Conservation (phyloP, 129 eudicot genomes). For the Helianthus annuus region HanXRQr2.0-SUNRISE NC_035441.2:188044819-188045318, state of each 20-base stretch:
- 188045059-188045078: conserved; percentile 67
- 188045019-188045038: conserved; percentile 92
- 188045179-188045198: conserved; percentile 53
- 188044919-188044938: conserved; percentile 99
- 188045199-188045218: conserved; percentile 73
- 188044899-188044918: conserved; percentile 85
- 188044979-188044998: conserved; percentile 54
- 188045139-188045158: conserved; percentile 45
- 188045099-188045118: conserved; percentile 50
- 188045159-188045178: conserved; percentile 25
- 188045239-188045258: conserved; percentile 68
- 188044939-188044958: conserved; percentile 94
- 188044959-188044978: conserved; percentile 92
- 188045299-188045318: conserved; percentile 94
- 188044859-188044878: conserved; percentile 49
- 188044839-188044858: conserved; percentile 41
- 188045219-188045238: conserved; percentile 74
- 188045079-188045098: conserved; percentile 58
- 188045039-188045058: conserved; percentile 78
- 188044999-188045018: conserved; percentile 55
- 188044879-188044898: conserved; percentile 79
- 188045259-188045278: conserved; percentile 97
- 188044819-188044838: conserved; percentile 55
- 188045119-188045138: conserved; percentile 47
- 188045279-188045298: conserved; percentile 98